These are phyloP conservation scores for Ustilago hordei DNA, from an alignment of 1,284 basidiomycete genomes.

Conservation along the genomic window DNA sequence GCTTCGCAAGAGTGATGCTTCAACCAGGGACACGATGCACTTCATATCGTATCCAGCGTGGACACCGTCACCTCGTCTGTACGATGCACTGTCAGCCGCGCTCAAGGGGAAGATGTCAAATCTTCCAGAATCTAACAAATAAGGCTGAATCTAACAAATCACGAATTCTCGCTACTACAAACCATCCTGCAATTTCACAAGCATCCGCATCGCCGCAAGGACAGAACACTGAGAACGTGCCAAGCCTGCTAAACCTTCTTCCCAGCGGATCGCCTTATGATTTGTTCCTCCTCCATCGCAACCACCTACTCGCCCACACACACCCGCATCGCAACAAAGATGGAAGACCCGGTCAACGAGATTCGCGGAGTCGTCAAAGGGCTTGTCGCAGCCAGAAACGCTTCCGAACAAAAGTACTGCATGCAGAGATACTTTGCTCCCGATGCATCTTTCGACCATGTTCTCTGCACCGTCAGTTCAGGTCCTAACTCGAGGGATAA, in stretches of 20 bases:
- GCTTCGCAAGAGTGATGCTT: too few species aligned
- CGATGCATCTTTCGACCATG: constrained; percentile 67
- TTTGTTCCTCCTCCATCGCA: constrained; percentile 1
- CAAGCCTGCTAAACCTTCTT: neutral
- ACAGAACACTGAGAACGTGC: neutral
- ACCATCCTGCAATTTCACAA: neutral
- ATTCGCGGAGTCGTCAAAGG: constrained; percentile 63
- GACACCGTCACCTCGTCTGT: too few species aligned
- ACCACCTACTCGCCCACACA: constrained; percentile 4
- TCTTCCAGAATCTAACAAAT: too few species aligned
- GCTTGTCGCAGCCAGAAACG: constrained; percentile 61
- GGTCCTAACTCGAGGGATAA: constrained; percentile 61
- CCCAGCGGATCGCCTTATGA: neutral
- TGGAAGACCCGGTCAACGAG: constrained; percentile 65
- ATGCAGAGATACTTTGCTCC: constrained; percentile 61
- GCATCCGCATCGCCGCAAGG: neutral
- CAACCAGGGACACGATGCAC: too few species aligned
- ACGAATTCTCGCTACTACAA: neutral
- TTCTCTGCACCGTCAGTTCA: constrained; percentile 60
- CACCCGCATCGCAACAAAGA: constrained; percentile 19
- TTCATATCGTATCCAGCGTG: too few species aligned
- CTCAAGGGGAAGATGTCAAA: too few species aligned
- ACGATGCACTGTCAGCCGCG: too few species aligned
- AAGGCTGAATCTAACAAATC: too few species aligned
- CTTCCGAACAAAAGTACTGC: constrained; percentile 58